phyloP scores from a whole-genome alignment of 306 rosid species.

The peach (Prunus persica) region Prunus_persica_NCBIv2 NC_034011.1:20654501-20655000 shows the following conservation, averaged over 20 bases:
- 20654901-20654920: constrained; percentile 91
- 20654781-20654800: neutral
- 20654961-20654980: constrained; percentile 35
- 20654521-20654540: constrained; percentile 98
- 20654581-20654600: constrained; percentile 95
- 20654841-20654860: constrained; percentile 89
- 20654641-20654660: constrained; percentile 5
- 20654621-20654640: constrained; percentile 84
- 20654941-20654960: constrained; percentile 91
- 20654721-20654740: neutral
- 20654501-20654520: constrained; percentile 66
- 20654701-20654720: neutral
- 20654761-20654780: neutral
- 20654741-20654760: neutral
- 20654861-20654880: constrained; percentile 77
- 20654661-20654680: constrained; percentile 4
- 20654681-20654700: neutral
- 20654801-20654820: constrained; percentile 68
- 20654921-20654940: constrained; percentile 83
- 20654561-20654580: constrained; percentile 97
- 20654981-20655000: constrained; percentile 7
- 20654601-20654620: constrained; percentile 95
- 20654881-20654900: constrained; percentile 77
- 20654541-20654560: constrained; percentile 87
- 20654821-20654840: constrained; percentile 68